phyloP scores from a whole-genome alignment of 192 early-diverging fungal species.

The Backusella macrospora region DNA sequence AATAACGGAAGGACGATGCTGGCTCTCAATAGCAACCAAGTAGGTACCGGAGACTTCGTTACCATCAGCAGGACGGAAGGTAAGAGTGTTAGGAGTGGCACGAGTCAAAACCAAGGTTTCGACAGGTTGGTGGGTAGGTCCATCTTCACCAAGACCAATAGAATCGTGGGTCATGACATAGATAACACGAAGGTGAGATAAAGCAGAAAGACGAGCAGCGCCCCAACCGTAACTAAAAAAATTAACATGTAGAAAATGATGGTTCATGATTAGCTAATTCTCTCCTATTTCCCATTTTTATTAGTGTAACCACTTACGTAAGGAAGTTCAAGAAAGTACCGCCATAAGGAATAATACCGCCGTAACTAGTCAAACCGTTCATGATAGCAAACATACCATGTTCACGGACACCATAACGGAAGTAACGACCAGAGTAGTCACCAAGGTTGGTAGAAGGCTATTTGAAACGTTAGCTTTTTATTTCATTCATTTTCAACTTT shows the following conservation, averaged over 20 bases:
- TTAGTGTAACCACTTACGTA: slow-evolving; percentile 54
- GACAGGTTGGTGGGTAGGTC: slow-evolving; percentile 98
- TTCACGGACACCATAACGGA: slow-evolving; percentile 97
- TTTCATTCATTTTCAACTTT: not conserved
- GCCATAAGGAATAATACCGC: slow-evolving; percentile 83
- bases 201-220: slow-evolving; percentile 85
- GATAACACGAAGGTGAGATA: slow-evolving; percentile 87
- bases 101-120: slow-evolving; percentile 90
- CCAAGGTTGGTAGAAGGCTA: slow-evolving; percentile 66
- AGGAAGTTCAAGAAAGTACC: slow-evolving; percentile 95
- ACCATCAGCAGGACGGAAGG: slow-evolving; percentile 92
- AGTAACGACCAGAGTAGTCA: slow-evolving; percentile 83
- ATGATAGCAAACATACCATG: slow-evolving; percentile 94
- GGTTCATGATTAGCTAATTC: not conserved
- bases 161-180: slow-evolving; percentile 99
- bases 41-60: slow-evolving; percentile 94
- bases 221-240: slow-evolving; percentile 70
- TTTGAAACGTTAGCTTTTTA: not conserved
- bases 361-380: slow-evolving; percentile 91
- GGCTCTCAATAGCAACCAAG: slow-evolving; percentile 73
- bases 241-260: not conserved
- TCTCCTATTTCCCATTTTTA: slow-evolving; percentile 15
- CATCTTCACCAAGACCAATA: slow-evolving; percentile 98
- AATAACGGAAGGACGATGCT: slow-evolving; percentile 77
- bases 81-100: slow-evolving; percentile 87